Conservation (phyloP, 345 rosid species). For the Syzygium jambos region DNA sequence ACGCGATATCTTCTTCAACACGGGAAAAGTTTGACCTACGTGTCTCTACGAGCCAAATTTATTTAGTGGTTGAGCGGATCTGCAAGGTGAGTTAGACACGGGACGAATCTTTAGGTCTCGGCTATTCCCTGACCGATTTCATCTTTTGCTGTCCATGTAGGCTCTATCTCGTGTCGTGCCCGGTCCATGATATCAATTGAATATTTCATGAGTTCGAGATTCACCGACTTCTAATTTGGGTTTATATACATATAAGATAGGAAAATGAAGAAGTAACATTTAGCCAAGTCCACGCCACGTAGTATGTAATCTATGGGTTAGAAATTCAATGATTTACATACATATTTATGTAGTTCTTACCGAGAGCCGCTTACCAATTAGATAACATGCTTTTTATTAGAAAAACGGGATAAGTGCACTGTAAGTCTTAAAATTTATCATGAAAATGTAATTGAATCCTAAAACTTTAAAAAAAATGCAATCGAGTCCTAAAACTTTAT, state of each 20-base stretch:
- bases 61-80: no score
- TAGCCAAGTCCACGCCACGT: neutral
- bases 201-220: neutral
- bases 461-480: no score
- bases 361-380: neutral
- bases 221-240: no score
- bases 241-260: no score
- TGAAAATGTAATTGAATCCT: no score
- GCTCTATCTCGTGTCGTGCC: neutral
- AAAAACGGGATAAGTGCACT: neutral
- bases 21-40: no score
- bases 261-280: neutral
- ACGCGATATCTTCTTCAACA: no score
- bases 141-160: neutral
- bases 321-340: neutral
- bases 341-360: neutral
- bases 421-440: no score
- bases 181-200: neutral
- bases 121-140: neutral
- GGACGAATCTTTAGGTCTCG: accelerated
- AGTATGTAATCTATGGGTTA: neutral
- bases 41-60: accelerated
- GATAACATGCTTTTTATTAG: neutral
- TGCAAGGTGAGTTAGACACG: no score
- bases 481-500: no score